Percentiles rank a stretch among this genome's conserved stretches.
Conservation (phyloP, 371 early-diverging fungal species). For the Rhizopus microsporus region DNA sequence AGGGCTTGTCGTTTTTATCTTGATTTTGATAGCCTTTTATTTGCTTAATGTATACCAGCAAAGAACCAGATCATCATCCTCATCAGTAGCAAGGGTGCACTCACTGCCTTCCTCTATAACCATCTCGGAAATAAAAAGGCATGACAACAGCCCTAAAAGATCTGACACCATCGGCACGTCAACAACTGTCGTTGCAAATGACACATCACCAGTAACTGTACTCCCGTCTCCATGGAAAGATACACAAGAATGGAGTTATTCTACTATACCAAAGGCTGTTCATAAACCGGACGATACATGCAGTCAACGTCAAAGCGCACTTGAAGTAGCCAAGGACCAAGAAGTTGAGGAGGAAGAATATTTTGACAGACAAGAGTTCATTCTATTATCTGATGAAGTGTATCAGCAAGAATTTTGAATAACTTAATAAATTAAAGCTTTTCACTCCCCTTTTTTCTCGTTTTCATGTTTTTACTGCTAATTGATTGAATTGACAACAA, state of each 20-base stretch:
- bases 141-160: slow-evolving; percentile 4
- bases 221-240: slow-evolving; percentile 25
- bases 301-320: not conserved
- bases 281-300: slow-evolving; percentile 20
- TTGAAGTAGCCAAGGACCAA: not conserved
- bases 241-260: slow-evolving; percentile 10
- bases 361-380: slow-evolving; percentile 44
- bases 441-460: too few relatives aligned
- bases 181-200: slow-evolving; percentile 2
- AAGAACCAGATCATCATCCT: not conserved
- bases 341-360: slow-evolving; percentile 6
- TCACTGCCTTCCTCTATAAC: not conserved
- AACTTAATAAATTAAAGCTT: too few relatives aligned
- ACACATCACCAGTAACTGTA: slow-evolving; percentile 8
- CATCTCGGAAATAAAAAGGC: not conserved
- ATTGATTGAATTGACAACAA: too few relatives aligned
- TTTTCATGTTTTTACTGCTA: too few relatives aligned
- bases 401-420: not conserved
- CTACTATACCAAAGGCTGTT: not conserved
- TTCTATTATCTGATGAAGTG: slow-evolving; percentile 27
- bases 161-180: slow-evolving; percentile 21
- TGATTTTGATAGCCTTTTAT: slow-evolving; percentile 37
- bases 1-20: slow-evolving; percentile 35
- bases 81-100: not conserved
- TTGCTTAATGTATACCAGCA: slow-evolving; percentile 31